Conservation (phyloP, 106 monocot genomes). For the Apostasia shenzhenica region DNA sequence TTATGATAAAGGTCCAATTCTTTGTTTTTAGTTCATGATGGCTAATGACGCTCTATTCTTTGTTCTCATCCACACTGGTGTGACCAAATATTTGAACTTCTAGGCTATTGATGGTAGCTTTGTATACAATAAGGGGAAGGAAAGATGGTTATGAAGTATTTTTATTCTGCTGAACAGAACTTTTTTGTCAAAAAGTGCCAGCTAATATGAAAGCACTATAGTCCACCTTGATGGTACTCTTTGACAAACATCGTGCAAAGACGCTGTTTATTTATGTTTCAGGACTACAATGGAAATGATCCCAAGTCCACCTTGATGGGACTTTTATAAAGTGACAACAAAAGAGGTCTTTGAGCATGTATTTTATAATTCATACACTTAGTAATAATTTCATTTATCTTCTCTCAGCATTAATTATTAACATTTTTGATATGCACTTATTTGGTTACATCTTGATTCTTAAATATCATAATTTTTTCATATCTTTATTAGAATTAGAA, state of each 20-base stretch:
- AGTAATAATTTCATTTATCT: too few relatives aligned
- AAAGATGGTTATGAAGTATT: slow-evolving; percentile 10
- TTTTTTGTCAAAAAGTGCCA: slow-evolving; percentile 51
- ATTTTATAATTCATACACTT: background rate
- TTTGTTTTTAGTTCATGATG: slow-evolving; percentile 68
- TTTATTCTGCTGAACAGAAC: slow-evolving; percentile 8
- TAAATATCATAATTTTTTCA: too few relatives aligned
- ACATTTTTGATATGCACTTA: too few relatives aligned
- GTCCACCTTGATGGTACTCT: slow-evolving; percentile 66
- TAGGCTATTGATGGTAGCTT: slow-evolving; percentile 90
- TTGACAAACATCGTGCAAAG: slow-evolving; percentile 60
- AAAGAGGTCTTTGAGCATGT: slow-evolving; percentile 31
- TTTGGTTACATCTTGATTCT: too few relatives aligned
- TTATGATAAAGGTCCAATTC: background rate
- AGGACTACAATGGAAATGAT: slow-evolving; percentile 65
- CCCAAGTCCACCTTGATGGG: slow-evolving; percentile 73
- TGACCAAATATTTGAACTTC: slow-evolving; percentile 85
- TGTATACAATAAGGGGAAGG: slow-evolving; percentile 81
- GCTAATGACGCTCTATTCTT: slow-evolving; percentile 79
- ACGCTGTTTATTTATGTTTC: slow-evolving; percentile 75
- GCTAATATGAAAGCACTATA: slow-evolving; percentile 71
- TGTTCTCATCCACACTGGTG: slow-evolving; percentile 74
- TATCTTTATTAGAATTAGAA: too few relatives aligned
- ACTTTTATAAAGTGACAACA: slow-evolving; percentile 61
- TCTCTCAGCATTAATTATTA: too few relatives aligned